phyloP scores from a whole-genome alignment of 495 filamentous ascomycete genomes.

The Penicillium atrosanguineum region DNA sequence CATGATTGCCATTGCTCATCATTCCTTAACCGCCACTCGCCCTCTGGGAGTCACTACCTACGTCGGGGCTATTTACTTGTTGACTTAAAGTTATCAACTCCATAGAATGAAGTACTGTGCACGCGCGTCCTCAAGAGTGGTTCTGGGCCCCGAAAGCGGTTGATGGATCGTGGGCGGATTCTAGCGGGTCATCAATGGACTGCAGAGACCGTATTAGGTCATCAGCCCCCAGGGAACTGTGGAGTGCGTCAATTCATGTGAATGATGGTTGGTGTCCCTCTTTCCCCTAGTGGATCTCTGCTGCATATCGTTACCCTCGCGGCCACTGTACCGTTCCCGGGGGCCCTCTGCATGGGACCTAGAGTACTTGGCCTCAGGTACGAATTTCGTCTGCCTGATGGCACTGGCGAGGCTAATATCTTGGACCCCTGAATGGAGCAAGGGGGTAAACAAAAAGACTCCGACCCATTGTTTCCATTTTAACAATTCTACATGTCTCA shows the following conservation, averaged over 20 bases:
- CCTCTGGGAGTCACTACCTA: background rate
- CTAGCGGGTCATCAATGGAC: slow-evolving; percentile 15
- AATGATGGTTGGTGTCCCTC: background rate
- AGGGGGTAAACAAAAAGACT: background rate
- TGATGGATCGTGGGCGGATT: slow-evolving; percentile 25
- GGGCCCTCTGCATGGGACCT: background rate
- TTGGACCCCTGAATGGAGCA: slow-evolving; percentile 5
- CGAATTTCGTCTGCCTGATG: slow-evolving; percentile 10
- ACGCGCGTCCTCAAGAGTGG: slow-evolving; percentile 23
- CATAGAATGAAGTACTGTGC: slow-evolving; percentile 10
- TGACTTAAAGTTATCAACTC: background rate
- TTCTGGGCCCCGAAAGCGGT: slow-evolving; percentile 34
- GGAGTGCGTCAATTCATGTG: slow-evolving; percentile 7
- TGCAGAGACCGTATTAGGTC: slow-evolving; percentile 10
- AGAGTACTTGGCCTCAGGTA: background rate
- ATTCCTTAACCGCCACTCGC: background rate
- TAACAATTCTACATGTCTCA: background rate
- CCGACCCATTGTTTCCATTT: background rate
- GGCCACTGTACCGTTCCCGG: background rate
- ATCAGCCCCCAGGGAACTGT: slow-evolving; percentile 20
- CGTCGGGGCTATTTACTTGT: no score
- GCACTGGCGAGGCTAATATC: background rate
- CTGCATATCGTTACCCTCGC: slow-evolving; percentile 6
- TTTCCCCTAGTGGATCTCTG: background rate
- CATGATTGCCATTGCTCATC: background rate